Base-by-base conservation (phyloP, 176 grass and related monocot species). In the Carex kokanica region DNA sequence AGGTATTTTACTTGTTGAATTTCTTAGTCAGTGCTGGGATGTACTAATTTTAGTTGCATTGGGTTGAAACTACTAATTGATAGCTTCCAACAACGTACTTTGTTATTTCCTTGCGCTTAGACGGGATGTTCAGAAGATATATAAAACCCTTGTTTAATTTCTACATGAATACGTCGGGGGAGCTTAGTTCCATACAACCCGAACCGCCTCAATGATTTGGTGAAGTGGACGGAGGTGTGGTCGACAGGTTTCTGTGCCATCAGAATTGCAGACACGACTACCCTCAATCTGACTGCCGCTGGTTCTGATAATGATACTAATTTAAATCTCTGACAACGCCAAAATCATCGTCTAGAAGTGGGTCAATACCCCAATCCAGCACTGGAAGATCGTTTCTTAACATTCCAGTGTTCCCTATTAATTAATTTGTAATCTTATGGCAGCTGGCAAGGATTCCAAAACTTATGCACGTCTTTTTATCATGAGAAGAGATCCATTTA, bases 1-100 rank as follows among this genome's bases (percentile, higher is more conserved):
- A 98, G 86, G 78, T 93, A 70, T 98, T 98, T 84, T 92, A 91
- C 60, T 87, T 95, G 57, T 85, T 95, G 78, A 98, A 98, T 95
- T 93, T 95, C 80, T 43, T 93, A 52, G 87, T 94, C 60, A 98
- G 79, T 84, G 95, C 82, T 69, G 88, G 95, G 93, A 94, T 52
- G 32, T 31, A 2, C 63, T 66, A n/a, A 25, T 82, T 80, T n/a
- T 74, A 64, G 54, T 3, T 72, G 52, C 51, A 69, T 54, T 72
- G 27, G 21, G 41, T 17, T 25, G 9, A 49, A 18, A 25, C 74
- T 36, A 57, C 49, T 18, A 60, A 10, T 45, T 71, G 17, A 65
- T 59, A 34, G 32, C 55, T 51, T 64, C 32, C 8, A 60, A 68
- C 75, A 3, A 29, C 78, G 77, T 87, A 40, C 24, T 65, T 60